phyloP scores from a whole-genome alignment of 495 filamentous ascomycete genomes.

The Neurospora intermedia region DNA sequence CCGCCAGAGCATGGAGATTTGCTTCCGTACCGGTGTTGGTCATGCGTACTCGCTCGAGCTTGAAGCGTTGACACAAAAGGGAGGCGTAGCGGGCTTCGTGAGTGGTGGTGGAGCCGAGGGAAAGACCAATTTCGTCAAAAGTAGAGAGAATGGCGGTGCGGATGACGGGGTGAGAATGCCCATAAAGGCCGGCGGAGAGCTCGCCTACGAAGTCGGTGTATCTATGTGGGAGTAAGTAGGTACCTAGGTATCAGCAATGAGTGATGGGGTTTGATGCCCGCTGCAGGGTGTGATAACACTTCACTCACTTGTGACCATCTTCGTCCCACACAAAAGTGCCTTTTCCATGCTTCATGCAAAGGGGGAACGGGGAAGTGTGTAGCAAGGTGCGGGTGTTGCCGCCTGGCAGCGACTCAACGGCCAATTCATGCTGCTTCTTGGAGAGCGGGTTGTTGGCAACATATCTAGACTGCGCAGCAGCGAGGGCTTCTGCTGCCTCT shows the following conservation, averaged over 20 bases:
- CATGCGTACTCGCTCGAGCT: conserved; percentile 36
- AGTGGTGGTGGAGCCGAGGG: conserved; percentile 28
- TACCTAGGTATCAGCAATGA: neutral
- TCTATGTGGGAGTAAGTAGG: neutral
- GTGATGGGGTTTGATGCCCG: neutral
- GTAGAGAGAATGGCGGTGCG: conserved; percentile 25
- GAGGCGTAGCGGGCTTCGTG: conserved; percentile 31
- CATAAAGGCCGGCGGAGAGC: conserved; percentile 42
- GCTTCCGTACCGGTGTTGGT: conserved; percentile 46
- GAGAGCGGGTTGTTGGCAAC: conserved; percentile 25
- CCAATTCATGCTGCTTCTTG: conserved; percentile 25
- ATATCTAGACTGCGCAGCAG: conserved; percentile 21
- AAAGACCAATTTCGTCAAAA: conserved; percentile 27
- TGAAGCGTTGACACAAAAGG: conserved; percentile 32
- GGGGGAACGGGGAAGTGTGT: conserved; percentile 45
- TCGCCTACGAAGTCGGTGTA: conserved; percentile 44
- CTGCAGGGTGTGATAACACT: neutral
- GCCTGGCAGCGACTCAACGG: conserved; percentile 38
- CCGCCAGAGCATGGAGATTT: conserved; percentile 37
- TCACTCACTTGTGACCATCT: conserved; percentile 31
- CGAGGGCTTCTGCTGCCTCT: conserved; percentile 14
- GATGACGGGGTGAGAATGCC: conserved; percentile 40
- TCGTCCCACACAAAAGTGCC: conserved; percentile 28
- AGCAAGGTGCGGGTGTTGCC: conserved; percentile 53
- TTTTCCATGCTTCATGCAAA: conserved; percentile 33